Evolutionary conservation across 2,329 filamentous ascomycete genomes (phyloP), one percentile per base, ranked within the genome.

Genomic region (Diaporthe sp.): DNA sequence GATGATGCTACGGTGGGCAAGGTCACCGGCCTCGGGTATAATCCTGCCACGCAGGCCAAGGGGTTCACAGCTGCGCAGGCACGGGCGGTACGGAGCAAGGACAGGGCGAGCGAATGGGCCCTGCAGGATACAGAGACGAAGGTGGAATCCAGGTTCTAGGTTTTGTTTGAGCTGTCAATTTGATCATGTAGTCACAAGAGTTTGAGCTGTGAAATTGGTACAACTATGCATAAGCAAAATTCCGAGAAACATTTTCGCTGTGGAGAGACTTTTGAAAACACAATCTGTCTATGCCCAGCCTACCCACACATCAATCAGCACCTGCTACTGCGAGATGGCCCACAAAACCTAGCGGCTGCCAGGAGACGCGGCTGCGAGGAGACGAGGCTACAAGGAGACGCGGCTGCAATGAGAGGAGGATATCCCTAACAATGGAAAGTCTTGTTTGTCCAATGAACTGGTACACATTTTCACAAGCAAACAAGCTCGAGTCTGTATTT

Each of bases 1-100:
- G 88, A 90, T 28, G 91, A 90, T 71, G 90, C 88, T 5, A 88
- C 90, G 63, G 90, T 98, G 2, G 94, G 88, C 2, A 91, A 88
- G 87, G 83, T 85, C 76, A 95, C 90, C 73, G 90, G 90, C 67
- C 85, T 98, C 28, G 96, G 95, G 0, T 98, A 98, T 81, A 98
- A 98, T 83, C 96, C 96, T 28, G 96, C 96, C 4, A 93, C 95
- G 7, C 92, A 94, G 85, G 96, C 96, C 20, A 95, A 93, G 87
- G 96, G 95, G 1, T 97, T 98, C 84, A 98, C 95, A 0, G 90
- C 90, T 77, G 91, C 88, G 78, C 95, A 98, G 86, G 93, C 92
- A 76, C 86, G 86, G 55, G 90, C 91, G 31, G 91, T 95, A 79
- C 93, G 94, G 82, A 95, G 93, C 87, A 93, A 90, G 85, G 90